Evolutionary conservation across 2,329 filamentous ascomycete genomes (phyloP), one percentile per base, ranked within the genome.

Genomic region (Grosmannia penicillata): DNA sequence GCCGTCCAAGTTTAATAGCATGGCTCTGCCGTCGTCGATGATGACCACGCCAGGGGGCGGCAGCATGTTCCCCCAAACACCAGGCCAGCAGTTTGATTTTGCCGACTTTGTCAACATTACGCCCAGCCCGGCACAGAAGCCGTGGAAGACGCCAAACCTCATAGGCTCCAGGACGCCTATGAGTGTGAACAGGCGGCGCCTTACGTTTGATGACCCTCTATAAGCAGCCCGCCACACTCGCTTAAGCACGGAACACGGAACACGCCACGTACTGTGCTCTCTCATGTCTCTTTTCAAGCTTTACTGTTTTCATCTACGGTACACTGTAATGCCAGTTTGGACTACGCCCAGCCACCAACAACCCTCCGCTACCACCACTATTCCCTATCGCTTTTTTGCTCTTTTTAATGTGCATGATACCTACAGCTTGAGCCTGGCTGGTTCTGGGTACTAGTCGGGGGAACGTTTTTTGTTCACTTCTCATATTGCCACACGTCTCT

Each of bases 71-170:
- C 75, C 81, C 37, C 77, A 74, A 45, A 96, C 89, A 1, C 89
- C 89, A 0, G 79, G 79, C 14, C 82, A 87, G 53, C 62, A 58
- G 34, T 93, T 96, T 58, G 93, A 96, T 62, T 93, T 96, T 61
- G 76, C 86, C 37, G 91, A 98, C 55, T 98, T 94, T 59, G 80
- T 96, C 54, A 95, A 96, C 60, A 89, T 96, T 56, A 94, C 91
- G 7, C 91, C 91, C 0, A 94, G 85, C 53, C 91, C 91, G 17
- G 91, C 85, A 21, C 91, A 95, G 61, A 84, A 77, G 48, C 72
- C 78, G 9, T 95, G 86, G 82, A 84, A 81, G 56, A 93, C 86
- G 0, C 86, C 85, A 10, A 68, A 73, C 22, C 64, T 67, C 23
- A 31, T 45, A 8, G 44, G 44, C 2, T 54, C 61, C 15, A 67